Base-by-base conservation (phyloP, 768 basidiomycete species). In the Hypsizygus marmoreus region DNA sequence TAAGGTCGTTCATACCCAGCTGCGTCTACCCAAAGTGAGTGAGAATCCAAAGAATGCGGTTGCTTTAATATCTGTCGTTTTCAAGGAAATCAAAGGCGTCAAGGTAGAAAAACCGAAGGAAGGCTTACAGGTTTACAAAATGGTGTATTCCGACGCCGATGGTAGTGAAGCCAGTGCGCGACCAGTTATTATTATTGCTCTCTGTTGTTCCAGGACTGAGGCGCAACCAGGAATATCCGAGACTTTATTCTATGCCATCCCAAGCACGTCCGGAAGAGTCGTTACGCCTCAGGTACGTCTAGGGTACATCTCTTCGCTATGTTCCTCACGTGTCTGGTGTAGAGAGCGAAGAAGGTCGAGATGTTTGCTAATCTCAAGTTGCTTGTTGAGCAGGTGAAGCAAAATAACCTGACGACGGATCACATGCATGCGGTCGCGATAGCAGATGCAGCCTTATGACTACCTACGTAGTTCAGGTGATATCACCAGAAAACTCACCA, bases 201-300 rank as follows among this genome's bases (percentile, higher is more conserved):
- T 23, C 9, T n/a, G n/a, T n/a, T n/a, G n/a, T n/a, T n/a, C n/a
- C n/a, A n/a, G n/a, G n/a, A n/a, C n/a, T n/a, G n/a, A n/a, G n/a
- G n/a, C n/a, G n/a, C n/a, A n/a, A n/a, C n/a, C n/a, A n/a, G n/a
- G n/a, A n/a, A n/a, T n/a, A 26, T 17, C 11, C 3, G 86, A 87
- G 57, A 90, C 88, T 0, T 57, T 91, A 1, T 80, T 94, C 59
- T 92, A 81, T 59, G 83, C 85, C 2, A 74, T 86, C 24, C 86
- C 88, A 0, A 86, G 82, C 54, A 89, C 88, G 0, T 92, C 89
- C 0, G 89, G 84, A 0, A 72, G 80, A 6, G 87, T 91, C 0
- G 80, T 82, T 10, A 66, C 72, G n/a, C 84, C 86, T 55, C 86
- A 88, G 69, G 89, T 86, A 23, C 44, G 75, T 12, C 14, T 2